Base-by-base conservation (phyloP, 1,284 basidiomycete genomes). In the Leccinum fuscescens region DNA sequence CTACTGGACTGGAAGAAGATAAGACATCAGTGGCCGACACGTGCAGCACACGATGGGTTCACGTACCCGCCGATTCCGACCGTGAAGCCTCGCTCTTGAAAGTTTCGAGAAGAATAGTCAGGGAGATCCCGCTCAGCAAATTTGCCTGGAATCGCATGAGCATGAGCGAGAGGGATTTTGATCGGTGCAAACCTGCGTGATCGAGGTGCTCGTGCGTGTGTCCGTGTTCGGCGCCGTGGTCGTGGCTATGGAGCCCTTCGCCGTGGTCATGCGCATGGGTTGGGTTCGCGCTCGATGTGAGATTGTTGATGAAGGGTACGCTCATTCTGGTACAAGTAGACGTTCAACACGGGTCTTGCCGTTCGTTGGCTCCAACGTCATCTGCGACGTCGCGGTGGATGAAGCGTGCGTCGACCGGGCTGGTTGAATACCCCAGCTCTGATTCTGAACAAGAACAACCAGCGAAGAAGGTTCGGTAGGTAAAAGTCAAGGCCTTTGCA, bases 51-150 rank as follows among this genome's bases (percentile, higher is more conserved):
- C 1, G 9, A 17, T 8, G 12, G n/a, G 14, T 55, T 31, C 9
- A 69, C 86, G 62, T 71, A 95, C 93, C 96, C 96, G 70, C 96
- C 96, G 61, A 98, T 98, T 4, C 96, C 96, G 60, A 99, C 81
- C 0, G 96, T 99, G 77, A 99, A 99, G 1, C 94, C 96, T 63
- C 96, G 81, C 78, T 98, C 96, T 57, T 87, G 83, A 75, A 95
- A 99, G 78, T 96, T 92, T 42, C 96, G 82, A 2, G 78, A 76
- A 6, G 86, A 81, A 72, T 91, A 98, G 73, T 98, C 90, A 11
- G 96, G 96, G 74, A 98, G 76, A 72, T 98, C 96, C 29, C 96
- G 84, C 73, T 98, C 94, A 20, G 91, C 80, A 72, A 90, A 99
- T 75, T 94, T 98, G 53, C 96, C 96, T 90, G 73, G 62, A 2